Evolutionary conservation across 1,284 basidiomycete genomes (phyloP).

Genomic region (Ustilago vetiveriae): DNA sequence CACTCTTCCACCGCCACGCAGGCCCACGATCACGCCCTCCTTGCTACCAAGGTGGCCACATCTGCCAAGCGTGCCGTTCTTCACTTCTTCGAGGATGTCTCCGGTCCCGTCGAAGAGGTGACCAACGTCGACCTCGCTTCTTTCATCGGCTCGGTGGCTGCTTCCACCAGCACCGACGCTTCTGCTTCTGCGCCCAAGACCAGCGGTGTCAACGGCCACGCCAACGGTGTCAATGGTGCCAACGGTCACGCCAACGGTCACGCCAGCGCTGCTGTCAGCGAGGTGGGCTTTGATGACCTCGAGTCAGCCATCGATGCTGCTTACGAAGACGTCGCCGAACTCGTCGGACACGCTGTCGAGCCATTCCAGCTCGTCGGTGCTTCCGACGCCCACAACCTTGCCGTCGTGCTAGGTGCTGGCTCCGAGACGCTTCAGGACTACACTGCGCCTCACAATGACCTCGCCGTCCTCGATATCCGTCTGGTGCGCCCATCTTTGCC

Average conservation of each 20-base stretch:
- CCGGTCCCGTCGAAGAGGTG: constrained; percentile 56
- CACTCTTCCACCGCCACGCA: constrained; percentile 75
- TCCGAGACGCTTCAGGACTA: constrained; percentile 67
- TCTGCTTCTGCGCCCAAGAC: constrained; percentile 62
- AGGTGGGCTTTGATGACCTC: constrained; percentile 47
- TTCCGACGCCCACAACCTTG: constrained; percentile 49
- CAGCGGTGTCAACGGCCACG: constrained; percentile 67
- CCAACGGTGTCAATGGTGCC: constrained; percentile 67
- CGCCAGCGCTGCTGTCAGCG: constrained; percentile 35
- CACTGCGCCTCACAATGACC: constrained; percentile 62
- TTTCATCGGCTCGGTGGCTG: constrained; percentile 40
- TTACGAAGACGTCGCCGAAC: constrained; percentile 50
- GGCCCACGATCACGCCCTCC: constrained; percentile 77
- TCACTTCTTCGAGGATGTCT: constrained; percentile 76
- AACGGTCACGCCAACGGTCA: constrained; percentile 46
- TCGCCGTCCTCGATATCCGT: constrained; percentile 76
- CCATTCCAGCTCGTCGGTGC: constrained; percentile 57
- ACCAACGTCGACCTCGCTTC: constrained; percentile 65
- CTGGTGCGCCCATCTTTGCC: constrained; percentile 80
- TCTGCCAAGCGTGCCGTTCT: constrained; percentile 76
- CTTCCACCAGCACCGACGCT: constrained; percentile 61
- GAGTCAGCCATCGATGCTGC: constrained; percentile 49
- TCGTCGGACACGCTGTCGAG: constrained; percentile 54
- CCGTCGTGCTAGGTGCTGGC: constrained; percentile 59
- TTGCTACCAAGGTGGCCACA: constrained; percentile 77